Evolutionary conservation across 495 filamentous ascomycete genomes (phyloP).

Genomic region (Aspergillus nidulans): DNA sequence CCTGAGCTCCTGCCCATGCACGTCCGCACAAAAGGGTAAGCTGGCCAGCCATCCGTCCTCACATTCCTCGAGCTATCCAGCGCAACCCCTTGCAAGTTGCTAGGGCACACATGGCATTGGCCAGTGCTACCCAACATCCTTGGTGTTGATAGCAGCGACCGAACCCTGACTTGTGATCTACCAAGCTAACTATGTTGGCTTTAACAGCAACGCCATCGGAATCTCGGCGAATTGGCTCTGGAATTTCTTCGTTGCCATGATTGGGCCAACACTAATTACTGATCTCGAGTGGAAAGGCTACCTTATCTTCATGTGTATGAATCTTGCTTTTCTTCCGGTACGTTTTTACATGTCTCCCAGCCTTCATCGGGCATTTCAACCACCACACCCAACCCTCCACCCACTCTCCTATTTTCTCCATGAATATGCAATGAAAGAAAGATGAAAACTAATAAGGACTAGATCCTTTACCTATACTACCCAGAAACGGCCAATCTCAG

Average conservation of each 20-base stretch:
- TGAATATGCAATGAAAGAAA: not conserved
- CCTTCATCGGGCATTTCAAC: not conserved
- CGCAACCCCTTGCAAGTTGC: not conserved
- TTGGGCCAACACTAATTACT: constrained; percentile 50
- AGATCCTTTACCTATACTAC: constrained; percentile 41
- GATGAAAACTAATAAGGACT: not conserved
- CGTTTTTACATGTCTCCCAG: constrained; percentile 4
- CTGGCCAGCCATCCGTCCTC: not conserved
- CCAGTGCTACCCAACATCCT: not conserved
- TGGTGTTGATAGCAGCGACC: not conserved
- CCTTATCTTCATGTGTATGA: constrained; percentile 56
- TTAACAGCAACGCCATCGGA: constrained; percentile 26
- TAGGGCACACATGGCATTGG: not conserved
- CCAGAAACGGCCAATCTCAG: constrained; percentile 43
- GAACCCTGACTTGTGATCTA: not conserved
- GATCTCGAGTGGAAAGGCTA: constrained; percentile 54
- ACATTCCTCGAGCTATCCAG: not conserved
- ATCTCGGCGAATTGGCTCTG: constrained; percentile 36
- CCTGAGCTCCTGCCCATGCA: constrained; percentile 43
- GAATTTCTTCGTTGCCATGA: constrained; percentile 59
- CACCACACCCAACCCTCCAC: not conserved
- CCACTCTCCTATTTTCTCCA: too few species aligned
- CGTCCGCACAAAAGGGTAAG: constrained; percentile 38
- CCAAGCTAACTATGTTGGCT: not conserved
- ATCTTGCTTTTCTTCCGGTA: constrained; percentile 41